phyloP scores from a whole-genome alignment of 768 basidiomycete species.

The Leucocoprinus birnbaumii region DNA sequence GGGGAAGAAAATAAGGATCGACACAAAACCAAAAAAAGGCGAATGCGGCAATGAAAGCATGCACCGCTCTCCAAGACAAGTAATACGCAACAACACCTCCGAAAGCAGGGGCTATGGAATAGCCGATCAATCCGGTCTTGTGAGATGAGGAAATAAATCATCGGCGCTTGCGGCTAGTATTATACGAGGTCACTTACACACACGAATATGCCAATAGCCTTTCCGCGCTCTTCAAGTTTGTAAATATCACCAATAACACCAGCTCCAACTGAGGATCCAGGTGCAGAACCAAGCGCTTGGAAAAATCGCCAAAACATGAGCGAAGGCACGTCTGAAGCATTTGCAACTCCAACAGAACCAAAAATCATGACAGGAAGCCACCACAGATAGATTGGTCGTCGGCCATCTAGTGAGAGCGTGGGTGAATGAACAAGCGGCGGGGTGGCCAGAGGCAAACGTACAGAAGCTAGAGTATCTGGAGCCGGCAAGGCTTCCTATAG shows the following conservation, averaged over 20 bases:
- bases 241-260: slow-evolving; percentile 70
- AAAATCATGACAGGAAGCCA: slow-evolving; percentile 58
- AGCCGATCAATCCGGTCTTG: slow-evolving; percentile 57
- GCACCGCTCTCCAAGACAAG: slow-evolving; percentile 64
- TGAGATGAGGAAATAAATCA: neutral
- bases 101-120: slow-evolving; percentile 54
- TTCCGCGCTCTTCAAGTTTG: slow-evolving; percentile 55
- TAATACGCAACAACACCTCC: slow-evolving; percentile 57
- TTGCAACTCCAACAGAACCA: slow-evolving; percentile 59
- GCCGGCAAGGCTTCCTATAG: slow-evolving; percentile 29
- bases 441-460: slow-evolving; percentile 11
- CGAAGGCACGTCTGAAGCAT: slow-evolving; percentile 35
- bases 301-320: slow-evolving; percentile 63
- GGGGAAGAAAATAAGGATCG: slow-evolving; percentile 47
- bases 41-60: slow-evolving; percentile 39
- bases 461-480: slow-evolving; percentile 37
- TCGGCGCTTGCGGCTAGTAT: neutral
- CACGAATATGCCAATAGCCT: slow-evolving; percentile 59
- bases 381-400: slow-evolving; percentile 54
- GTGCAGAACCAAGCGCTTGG: slow-evolving; percentile 67
- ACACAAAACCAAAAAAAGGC: slow-evolving; percentile 36
- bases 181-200: slow-evolving; percentile 31
- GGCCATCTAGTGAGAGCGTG: slow-evolving; percentile 51
- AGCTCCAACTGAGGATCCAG: slow-evolving; percentile 50
- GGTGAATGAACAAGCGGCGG: neutral